These are phyloP conservation scores for Pseudogymnoascus sp. DNA, from an alignment of 2,329 filamentous ascomycete genomes.

Conservation along the genomic window DNA sequence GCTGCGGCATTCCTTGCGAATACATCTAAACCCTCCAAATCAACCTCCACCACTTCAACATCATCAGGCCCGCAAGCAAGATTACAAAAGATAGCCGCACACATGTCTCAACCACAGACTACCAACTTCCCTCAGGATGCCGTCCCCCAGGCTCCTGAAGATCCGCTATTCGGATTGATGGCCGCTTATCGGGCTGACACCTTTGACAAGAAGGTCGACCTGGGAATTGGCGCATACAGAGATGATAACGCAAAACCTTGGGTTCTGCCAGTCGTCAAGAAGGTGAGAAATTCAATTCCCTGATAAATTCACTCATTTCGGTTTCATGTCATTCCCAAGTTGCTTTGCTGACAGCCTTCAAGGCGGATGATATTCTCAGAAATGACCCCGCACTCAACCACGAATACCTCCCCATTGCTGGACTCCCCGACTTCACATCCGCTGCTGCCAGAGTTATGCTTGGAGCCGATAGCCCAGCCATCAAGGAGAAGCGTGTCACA, in stretches of 20 bases:
- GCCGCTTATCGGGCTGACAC: constrained; percentile 76
- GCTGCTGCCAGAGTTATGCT: constrained; percentile 89
- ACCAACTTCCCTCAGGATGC: constrained; percentile 67
- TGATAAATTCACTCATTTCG: constrained; percentile 7
- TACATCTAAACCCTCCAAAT: constrained; percentile 10
- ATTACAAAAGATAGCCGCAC: constrained; percentile 54
- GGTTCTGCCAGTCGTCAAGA: constrained; percentile 92
- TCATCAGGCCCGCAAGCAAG: constrained; percentile 38
- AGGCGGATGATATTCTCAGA: constrained; percentile 87
- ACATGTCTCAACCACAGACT: constrained; percentile 48
- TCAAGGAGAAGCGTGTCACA: constrained; percentile 70
- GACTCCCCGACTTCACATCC: constrained; percentile 73
- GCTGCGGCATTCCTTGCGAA: background rate
- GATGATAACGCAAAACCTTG: constrained; percentile 95
- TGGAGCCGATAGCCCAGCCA: constrained; percentile 67
- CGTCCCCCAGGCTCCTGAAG: constrained; percentile 86
- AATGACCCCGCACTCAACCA: constrained; percentile 89
- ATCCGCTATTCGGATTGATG: constrained; percentile 90
- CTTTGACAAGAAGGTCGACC: constrained; percentile 74
- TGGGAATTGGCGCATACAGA: constrained; percentile 87
- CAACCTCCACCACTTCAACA: constrained; percentile 11
- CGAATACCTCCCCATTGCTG: constrained; percentile 96
- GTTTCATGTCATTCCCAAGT: background rate
- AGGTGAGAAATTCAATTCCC: constrained; percentile 49
- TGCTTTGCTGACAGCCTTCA: constrained; percentile 15